Evolutionary conservation across 2,329 filamentous ascomycete species (phyloP).

Genomic region (Phialocephala sp.): DNA sequence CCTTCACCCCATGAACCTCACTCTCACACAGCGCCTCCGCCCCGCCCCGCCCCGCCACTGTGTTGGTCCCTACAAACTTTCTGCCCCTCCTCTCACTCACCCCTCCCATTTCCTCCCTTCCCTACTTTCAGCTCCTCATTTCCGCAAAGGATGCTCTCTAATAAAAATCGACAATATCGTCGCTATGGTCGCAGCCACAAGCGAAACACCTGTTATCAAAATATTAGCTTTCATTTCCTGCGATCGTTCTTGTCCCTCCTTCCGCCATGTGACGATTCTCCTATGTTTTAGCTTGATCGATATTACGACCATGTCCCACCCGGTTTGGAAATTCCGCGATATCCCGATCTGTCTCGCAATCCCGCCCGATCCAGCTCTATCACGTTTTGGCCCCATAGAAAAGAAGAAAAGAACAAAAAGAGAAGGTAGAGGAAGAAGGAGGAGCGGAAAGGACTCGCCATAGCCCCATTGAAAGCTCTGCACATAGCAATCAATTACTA

Average conservation of each 20-base stretch:
- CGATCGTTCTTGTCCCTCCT: too few relatives aligned
- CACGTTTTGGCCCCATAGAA: neutral
- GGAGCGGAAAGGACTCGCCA: neutral
- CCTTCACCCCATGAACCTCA: neutral
- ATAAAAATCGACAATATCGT: neutral
- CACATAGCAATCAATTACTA: conserved; percentile 1
- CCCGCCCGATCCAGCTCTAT: neutral
- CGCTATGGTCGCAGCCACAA: neutral
- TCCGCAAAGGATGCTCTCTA: neutral
- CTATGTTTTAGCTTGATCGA: too few relatives aligned
- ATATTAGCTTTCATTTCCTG: too few relatives aligned
- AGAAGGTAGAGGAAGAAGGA: too few relatives aligned
- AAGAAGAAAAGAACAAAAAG: neutral
- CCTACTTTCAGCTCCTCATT: neutral
- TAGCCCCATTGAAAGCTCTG: neutral
- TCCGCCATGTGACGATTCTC: too few relatives aligned
- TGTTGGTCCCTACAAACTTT: neutral
- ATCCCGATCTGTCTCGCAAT: too few relatives aligned
- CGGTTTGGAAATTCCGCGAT: too few relatives aligned
- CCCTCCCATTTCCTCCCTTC: too few relatives aligned
- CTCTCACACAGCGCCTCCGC: neutral
- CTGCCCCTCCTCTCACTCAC: too few relatives aligned
- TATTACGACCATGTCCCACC: too few relatives aligned
- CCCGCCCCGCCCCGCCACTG: too few relatives aligned
- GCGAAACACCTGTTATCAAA: neutral